phyloP scores from a whole-genome alignment of 2,329 filamentous ascomycete species.

The Chrysosporium queenslandicum region DNA sequence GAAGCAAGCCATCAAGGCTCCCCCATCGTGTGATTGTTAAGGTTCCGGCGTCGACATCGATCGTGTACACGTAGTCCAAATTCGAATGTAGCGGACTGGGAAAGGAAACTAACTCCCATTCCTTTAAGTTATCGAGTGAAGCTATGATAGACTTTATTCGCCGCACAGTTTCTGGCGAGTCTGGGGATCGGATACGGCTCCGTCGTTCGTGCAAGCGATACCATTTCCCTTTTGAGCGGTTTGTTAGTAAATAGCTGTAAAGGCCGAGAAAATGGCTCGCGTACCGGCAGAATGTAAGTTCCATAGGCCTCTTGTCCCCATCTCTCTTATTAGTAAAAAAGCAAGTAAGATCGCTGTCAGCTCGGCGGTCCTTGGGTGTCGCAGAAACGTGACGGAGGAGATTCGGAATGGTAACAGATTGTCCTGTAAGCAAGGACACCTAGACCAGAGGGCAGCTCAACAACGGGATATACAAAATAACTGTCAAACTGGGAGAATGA shows the following conservation, averaged over 20 bases:
- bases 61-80: constrained; percentile 22
- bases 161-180: constrained; percentile 9
- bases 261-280: background rate
- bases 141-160: constrained; percentile 2
- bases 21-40: constrained; percentile 18
- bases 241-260: constrained; percentile 17
- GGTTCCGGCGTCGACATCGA: constrained; percentile 19
- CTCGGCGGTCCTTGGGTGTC: too few species aligned
- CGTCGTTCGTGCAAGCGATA: constrained; percentile 17
- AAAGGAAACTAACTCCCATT: constrained; percentile 20
- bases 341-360: background rate
- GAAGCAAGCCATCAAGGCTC: background rate
- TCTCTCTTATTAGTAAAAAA: constrained; percentile 2
- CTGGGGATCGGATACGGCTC: constrained; percentile 10
- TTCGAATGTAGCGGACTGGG: constrained; percentile 20
- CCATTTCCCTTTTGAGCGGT: constrained; percentile 19
- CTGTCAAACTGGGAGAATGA: too few species aligned
- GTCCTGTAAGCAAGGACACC: too few species aligned
- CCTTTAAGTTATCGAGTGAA: constrained; percentile 14
- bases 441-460: too few species aligned
- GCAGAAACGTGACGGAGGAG: too few species aligned
- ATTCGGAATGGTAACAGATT: too few species aligned
- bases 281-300: constrained; percentile 14
- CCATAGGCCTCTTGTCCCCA: constrained; percentile 16
- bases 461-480: too few species aligned